Percentiles rank a stretch among this genome's conserved stretches.
These are phyloP conservation scores for Cenchrus americanus DNA, from an alignment of 176 grass and related monocot species.

Conservation along the genomic window DNA sequence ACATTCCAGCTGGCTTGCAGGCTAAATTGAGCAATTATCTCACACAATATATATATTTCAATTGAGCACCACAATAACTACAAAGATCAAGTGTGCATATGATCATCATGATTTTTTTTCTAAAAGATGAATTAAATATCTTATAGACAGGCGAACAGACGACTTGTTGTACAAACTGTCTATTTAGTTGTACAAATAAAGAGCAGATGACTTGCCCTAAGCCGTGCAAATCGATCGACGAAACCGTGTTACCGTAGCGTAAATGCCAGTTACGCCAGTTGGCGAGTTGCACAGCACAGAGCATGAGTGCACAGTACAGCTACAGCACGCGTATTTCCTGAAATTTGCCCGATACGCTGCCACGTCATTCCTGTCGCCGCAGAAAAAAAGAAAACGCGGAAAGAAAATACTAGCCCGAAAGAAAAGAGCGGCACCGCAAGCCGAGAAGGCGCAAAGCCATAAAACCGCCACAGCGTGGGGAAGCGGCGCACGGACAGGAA, in stretches of 20 bases:
- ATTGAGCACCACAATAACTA: no score
- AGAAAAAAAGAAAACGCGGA: background rate
- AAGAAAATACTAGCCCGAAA: background rate
- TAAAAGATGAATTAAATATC: no score
- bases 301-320: background rate
- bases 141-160: no score
- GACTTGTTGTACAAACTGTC: no score
- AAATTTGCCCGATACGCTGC: background rate
- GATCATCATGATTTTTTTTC: no score
- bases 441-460: constrained; percentile 5
- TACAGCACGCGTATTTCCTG: background rate
- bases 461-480: constrained; percentile 34
- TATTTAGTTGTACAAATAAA: no score
- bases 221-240: background rate
- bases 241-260: background rate
- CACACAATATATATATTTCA: no score
- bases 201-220: background rate
- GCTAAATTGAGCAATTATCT: no score
- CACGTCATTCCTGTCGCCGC: background rate
- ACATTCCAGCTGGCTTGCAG: no score
- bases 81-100: no score
- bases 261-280: background rate
- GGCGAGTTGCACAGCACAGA: background rate
- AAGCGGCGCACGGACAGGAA: constrained; percentile 17
- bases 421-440: background rate